Base-by-base conservation (phyloP, 2,329 filamentous ascomycete genomes). In the Ceratocystis colombiana region DNA sequence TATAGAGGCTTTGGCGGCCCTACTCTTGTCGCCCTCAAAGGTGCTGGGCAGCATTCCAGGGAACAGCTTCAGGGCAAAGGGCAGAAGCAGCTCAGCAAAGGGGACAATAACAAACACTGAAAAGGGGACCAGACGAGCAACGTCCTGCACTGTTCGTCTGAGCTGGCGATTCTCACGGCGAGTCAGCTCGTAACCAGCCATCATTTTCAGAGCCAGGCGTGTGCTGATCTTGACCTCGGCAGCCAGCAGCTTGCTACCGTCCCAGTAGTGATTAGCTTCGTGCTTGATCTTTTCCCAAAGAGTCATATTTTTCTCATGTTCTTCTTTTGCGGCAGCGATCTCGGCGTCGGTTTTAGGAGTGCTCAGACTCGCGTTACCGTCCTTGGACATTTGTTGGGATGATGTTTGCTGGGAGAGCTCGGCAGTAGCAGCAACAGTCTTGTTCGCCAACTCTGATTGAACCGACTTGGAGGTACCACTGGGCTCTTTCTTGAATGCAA, bases 1-100 rank as follows among this genome's bases (percentile, higher is more conserved):
- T 66, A 82, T 85, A 57, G 84, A 84, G 0, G 90, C 90, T 78
- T 99, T 99, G 72, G 84, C 84, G 72, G 99, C 94, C 75, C 91
- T 95, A 68, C 90, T 87, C 73, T 89, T 90, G 74, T 95, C 88
- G 37, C 85, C 92, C 77, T 99, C 94, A 75, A 96, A 99, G 30
- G 94, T 99, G 80, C 91, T 96, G 62, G 94, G 94, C 64, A 99
- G 86, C 77, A 99, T 83, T 77, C 97, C 97, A 75, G 94, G 94
- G 84, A 99, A 99, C 59, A 99, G 79, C 78, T 89, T 95, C 62
- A 99, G 82, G 6, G 93, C 94, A 61, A 99, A 81, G 1, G 94
- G 94, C 25, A 97, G 84, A 57, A 99, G 83, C 45, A 96, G 80
- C 78, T 99, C 94, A 67, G 92, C 94, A 71, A 99, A 96, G 1